Base-by-base conservation (phyloP, 306 rosid species). In the Castanopsis chinensis region DNA sequence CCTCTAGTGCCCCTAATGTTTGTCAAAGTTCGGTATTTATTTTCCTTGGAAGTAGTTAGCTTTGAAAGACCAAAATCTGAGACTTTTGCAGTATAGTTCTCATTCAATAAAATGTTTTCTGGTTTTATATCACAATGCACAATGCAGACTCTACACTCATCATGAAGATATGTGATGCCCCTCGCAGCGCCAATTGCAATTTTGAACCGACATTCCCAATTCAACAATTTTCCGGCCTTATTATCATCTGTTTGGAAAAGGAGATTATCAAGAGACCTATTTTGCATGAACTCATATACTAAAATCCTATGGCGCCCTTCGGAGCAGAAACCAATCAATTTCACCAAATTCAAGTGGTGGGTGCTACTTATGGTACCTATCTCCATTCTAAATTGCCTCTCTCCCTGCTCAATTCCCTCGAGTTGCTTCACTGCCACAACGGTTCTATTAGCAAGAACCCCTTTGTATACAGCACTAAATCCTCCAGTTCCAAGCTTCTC, bases 1-100 rank as follows among this genome's bases (percentile, higher is more conserved):
- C 97, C 98, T 59, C 97, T 83, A 3, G 96, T 94, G 32, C 98
- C 97, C 73, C 96, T 82, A 20, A 94, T 88, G 49, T 96, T 92
- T 4, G 87, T 88, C 84, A 94, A 77, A 43, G 94, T 94, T 75
- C 85, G 82, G 74, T 88, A 79, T 87, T 91, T 80, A 35, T 89
- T 91, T 73, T 92, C 97, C 57, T 86, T 87, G 0, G 85, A 83
- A 61, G 82, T 87, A 33, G 81, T 21, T 49, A 94, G 97, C 88
- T 94, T 94, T 6, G 94, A 91, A 5, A 92, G 92, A 73, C 98
- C 98, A 71, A 94, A 92, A 81, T 94, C 98, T 3, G 98, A 94
- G 71, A 94, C 94, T 85, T 91, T 94, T 35, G 97, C 88, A 35
- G 80, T 57, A 71, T 76, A 92, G 69, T 82, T 87, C 67, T 91